Evolutionary conservation across 257 asterid genomes (phyloP).

Genomic region (Craterostigma plantagineum): DNA sequence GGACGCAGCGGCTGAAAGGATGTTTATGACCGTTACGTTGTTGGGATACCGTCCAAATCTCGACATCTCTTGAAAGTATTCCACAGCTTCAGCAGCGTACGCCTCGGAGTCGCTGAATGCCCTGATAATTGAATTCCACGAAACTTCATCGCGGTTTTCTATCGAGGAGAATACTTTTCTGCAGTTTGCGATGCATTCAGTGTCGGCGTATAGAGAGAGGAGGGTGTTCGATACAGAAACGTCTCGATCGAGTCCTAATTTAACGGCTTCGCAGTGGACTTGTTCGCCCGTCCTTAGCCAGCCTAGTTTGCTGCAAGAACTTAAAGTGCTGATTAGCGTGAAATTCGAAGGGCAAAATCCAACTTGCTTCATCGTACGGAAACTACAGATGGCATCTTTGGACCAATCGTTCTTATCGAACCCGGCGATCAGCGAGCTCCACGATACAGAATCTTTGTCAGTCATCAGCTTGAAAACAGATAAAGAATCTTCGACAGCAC

Average conservation of each 20-base stretch:
- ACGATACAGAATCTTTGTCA: constrained; percentile 54
- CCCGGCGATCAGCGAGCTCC: constrained; percentile 76
- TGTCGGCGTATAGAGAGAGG: constrained; percentile 56
- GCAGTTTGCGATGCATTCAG: constrained; percentile 33
- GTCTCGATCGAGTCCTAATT: constrained; percentile 52
- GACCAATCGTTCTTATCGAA: constrained; percentile 56
- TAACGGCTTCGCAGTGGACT: constrained; percentile 50
- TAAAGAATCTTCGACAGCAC: constrained; percentile 35
- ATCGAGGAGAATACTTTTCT: constrained; percentile 41
- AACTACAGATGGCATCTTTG: constrained; percentile 48
- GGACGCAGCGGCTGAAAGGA: constrained; percentile 50
- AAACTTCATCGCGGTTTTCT: constrained; percentile 50
- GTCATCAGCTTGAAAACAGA: constrained; percentile 42
- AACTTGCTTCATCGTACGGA: constrained; percentile 39
- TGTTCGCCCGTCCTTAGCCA: constrained; percentile 60
- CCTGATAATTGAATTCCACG: constrained; percentile 69
- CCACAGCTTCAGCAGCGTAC: constrained; percentile 30
- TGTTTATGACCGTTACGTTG: constrained; percentile 45
- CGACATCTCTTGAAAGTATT: constrained; percentile 52
- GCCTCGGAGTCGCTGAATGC: constrained; percentile 53
- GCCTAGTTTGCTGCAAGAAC: constrained; percentile 58
- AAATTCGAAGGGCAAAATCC: constrained; percentile 47
- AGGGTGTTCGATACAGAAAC: constrained; percentile 84
- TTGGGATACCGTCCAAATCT: constrained; percentile 47
- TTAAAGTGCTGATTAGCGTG: constrained; percentile 62